Conservation (phyloP, 345 rosid genomes). For the Clausena lansium region DNA sequence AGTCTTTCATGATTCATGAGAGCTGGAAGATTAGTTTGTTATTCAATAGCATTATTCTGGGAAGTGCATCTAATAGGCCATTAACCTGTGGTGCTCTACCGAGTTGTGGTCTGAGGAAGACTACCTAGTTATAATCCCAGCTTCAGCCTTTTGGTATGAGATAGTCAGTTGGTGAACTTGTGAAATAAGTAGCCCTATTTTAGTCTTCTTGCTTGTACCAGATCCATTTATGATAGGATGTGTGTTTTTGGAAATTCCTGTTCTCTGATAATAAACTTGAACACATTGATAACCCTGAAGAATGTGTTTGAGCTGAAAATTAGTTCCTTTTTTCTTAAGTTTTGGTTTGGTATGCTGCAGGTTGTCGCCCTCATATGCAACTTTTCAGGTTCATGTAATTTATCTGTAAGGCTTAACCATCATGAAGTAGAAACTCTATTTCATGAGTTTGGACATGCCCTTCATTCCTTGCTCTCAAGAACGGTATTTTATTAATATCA, state of each 20-base stretch:
- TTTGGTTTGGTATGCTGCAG: constrained; percentile 44
- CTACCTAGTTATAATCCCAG: not conserved
- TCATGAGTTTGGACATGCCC: constrained; percentile 98
- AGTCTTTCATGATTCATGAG: not conserved
- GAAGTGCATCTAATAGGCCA: not conserved
- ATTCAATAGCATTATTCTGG: not conserved
- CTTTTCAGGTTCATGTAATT: constrained; percentile 48
- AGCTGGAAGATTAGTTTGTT: not conserved
- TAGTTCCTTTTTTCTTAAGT: not conserved
- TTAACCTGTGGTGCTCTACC: not conserved
- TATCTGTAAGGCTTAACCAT: constrained; percentile 76
- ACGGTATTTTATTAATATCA: constrained; percentile 52
- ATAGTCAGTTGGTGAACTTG: not conserved
- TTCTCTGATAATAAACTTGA: not conserved
- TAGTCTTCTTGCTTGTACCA: not conserved
- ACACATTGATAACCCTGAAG: not conserved
- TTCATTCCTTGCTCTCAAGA: constrained; percentile 88
- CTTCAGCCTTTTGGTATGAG: not conserved
- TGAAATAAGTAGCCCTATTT: not conserved
- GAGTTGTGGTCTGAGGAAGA: not conserved
- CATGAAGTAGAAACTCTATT: constrained; percentile 87
- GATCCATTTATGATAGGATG: not conserved
- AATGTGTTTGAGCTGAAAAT: not conserved
- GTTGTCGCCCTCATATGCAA: constrained; percentile 92
- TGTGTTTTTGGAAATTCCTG: not conserved